Conservation (phyloP, 2,329 filamentous ascomycete genomes). For the Ascomycota sp. region DNA sequence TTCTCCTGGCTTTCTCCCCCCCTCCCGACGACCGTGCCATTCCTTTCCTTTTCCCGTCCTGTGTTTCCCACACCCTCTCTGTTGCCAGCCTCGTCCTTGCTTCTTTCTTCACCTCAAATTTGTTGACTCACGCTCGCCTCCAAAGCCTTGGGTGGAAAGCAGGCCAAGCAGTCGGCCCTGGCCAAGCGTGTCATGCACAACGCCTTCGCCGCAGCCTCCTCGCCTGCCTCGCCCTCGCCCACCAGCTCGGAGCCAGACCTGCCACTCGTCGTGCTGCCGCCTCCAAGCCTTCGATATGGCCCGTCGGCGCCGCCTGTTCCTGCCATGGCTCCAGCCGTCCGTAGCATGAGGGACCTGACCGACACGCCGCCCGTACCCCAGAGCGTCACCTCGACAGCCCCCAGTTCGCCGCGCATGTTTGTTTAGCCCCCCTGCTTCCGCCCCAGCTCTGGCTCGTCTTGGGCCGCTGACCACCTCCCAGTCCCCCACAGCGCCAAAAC, state of each 20-base stretch:
- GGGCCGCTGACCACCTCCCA: too few species aligned
- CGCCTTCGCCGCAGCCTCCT: conserved; percentile 14
- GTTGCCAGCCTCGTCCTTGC: conserved; percentile 6
- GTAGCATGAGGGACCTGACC: conserved; percentile 21
- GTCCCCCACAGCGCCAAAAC: conserved; percentile 48
- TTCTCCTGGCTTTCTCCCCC: too few species aligned
- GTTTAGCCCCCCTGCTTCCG: conserved; percentile 7
- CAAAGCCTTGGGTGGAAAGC: conserved; percentile 13
- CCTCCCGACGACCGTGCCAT: too few species aligned
- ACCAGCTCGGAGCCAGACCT: conserved; percentile 12
- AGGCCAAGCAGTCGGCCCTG: conserved; percentile 20
- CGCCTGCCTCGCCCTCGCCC: conserved; percentile 9
- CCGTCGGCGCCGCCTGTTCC: conserved; percentile 7
- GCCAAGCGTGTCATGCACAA: conserved; percentile 26
- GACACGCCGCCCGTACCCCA: conserved; percentile 35
- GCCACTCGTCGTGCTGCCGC: conserved; percentile 13
- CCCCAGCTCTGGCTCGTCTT: background rate
- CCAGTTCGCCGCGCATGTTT: conserved; percentile 37
- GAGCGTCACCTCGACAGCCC: conserved; percentile 37
- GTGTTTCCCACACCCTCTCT: conserved; percentile 2
- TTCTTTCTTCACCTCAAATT: background rate
- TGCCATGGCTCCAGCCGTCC: conserved; percentile 20
- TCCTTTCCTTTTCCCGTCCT: too few species aligned
- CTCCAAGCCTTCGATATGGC: conserved; percentile 12
- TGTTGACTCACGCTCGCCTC: too few species aligned